A percentile compares a stretch with the other conserved stretches of the same genome.
Conservation (phyloP, 2,329 filamentous ascomycete genomes). For the Clonostachys rhizophaga region DNA sequence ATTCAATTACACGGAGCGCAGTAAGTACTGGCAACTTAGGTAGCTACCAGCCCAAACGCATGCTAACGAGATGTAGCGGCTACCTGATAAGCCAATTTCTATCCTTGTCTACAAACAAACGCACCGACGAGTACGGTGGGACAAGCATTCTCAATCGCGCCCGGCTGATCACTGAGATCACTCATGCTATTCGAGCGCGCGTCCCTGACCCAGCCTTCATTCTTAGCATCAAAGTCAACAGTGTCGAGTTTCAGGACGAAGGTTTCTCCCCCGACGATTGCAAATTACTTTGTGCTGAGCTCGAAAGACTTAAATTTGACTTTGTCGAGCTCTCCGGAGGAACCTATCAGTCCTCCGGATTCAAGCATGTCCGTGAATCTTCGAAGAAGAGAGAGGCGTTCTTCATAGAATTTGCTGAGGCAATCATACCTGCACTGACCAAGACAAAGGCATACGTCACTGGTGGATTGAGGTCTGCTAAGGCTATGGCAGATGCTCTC, state of each 20-base stretch:
- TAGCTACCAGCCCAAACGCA: too few relatives aligned
- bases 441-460: constrained; percentile 56
- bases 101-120: constrained; percentile 38
- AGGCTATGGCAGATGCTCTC: constrained; percentile 54
- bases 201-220: constrained; percentile 24
- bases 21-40: background rate
- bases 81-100: constrained; percentile 51
- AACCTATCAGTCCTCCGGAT: constrained; percentile 50
- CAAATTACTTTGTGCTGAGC: constrained; percentile 33
- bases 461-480: constrained; percentile 49
- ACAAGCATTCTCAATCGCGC: constrained; percentile 33
- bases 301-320: constrained; percentile 44
- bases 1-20: constrained; percentile 48
- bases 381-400: constrained; percentile 53
- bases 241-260: constrained; percentile 48
- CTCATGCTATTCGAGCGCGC: constrained; percentile 20
- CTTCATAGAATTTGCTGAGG: constrained; percentile 56
- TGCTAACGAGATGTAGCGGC: constrained; percentile 16
- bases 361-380: constrained; percentile 45
- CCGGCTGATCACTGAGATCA: constrained; percentile 38
- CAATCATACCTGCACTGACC: constrained; percentile 33
- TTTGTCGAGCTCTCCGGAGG: constrained; percentile 58
- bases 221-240: constrained; percentile 53
- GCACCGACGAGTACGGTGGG: constrained; percentile 45
- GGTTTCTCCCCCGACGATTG: constrained; percentile 48